phyloP scores from a whole-genome alignment of 164 flowering plant genomes.

The Kalanchoe fedtschenkoi region DNA sequence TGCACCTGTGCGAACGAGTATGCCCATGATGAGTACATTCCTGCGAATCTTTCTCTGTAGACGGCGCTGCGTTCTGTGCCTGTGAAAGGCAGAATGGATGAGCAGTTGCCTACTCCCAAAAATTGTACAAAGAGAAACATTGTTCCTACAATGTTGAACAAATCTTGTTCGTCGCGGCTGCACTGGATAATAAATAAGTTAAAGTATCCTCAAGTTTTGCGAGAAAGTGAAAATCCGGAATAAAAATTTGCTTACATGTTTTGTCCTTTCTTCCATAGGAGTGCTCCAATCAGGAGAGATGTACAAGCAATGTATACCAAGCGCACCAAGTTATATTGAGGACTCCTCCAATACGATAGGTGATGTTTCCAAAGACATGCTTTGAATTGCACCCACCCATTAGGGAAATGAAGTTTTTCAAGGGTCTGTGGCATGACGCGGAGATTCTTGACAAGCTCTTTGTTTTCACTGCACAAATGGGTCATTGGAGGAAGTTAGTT shows the following conservation, averaged over 20 bases:
- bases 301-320: slow-evolving; percentile 13
- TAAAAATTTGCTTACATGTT: slow-evolving; percentile 27
- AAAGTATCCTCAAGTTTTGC: not conserved
- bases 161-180: slow-evolving; percentile 2
- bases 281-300: slow-evolving; percentile 30
- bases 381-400: slow-evolving; percentile 48
- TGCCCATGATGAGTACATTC: slow-evolving; percentile 9
- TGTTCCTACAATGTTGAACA: slow-evolving; percentile 6
- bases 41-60: slow-evolving; percentile 9
- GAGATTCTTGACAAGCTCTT: slow-evolving; percentile 23
- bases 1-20: slow-evolving; percentile 7
- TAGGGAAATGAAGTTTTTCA: slow-evolving; percentile 34
- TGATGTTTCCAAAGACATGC: slow-evolving; percentile 69
- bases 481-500: too few species aligned
- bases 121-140: slow-evolving; percentile 4
- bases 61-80: slow-evolving; percentile 4
- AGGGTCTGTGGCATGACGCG: slow-evolving; percentile 33
- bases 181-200: not conserved
- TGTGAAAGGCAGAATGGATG: slow-evolving; percentile 7
- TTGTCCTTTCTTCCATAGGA: slow-evolving; percentile 49
- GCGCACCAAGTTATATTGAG: slow-evolving; percentile 42
- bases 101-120: slow-evolving; percentile 9
- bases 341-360: slow-evolving; percentile 61
- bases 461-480: slow-evolving; percentile 24
- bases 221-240: not conserved